Evolutionary conservation across 768 basidiomycete genomes (phyloP), one percentile per base, ranked within the genome.

Genomic region (Amanita jacksonii): DNA sequence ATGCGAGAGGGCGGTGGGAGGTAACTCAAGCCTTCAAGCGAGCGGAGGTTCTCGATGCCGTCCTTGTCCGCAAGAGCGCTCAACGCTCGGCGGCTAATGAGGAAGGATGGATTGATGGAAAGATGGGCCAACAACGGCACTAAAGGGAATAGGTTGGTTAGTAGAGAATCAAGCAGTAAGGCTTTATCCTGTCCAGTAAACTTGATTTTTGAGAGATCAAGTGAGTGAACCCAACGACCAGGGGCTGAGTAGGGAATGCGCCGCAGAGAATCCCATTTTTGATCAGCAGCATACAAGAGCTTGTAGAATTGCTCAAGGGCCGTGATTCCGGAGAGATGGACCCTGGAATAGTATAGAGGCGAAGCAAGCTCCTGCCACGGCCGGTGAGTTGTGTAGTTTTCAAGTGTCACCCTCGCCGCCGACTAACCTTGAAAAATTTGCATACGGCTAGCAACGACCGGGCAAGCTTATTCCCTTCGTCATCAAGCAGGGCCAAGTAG

Each of bases 171-270:
- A 7, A 83, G 58, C 15, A 57, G 53, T 38, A 81, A 68, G 19
- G 70, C 64, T 41, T 80, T 70, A 7, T 67, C 60, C 50, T 69
- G 65, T 19, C 72, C 64, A 36, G 54, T 56, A 52, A 64, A 67
- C 34, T 57, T 51, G 25, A 86, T 52, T 16, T 62, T 59, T 4
- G 85, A 79, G 5, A 96, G 63, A 59, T 94, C 83, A 18, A 96
- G 67, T 8, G 57, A 60, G 47, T 80, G 82, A 1, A 94, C 77
- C 84, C 88, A 93, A 56, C 91, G 73, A 22, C 91, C 91, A 1
- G 91, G 91, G 0, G 83, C 74, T 3, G 89, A 92, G 54, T 83
- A 85, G 0, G 86, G 86, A 51, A 86, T 89, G 39, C 91, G 74
- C 41, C 86, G 77, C 45, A 94, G 79, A 34, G 87, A 85, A 54